phyloP scores from a whole-genome alignment of 1,284 basidiomycete species.

The Agroathelia rolfsii region DNA sequence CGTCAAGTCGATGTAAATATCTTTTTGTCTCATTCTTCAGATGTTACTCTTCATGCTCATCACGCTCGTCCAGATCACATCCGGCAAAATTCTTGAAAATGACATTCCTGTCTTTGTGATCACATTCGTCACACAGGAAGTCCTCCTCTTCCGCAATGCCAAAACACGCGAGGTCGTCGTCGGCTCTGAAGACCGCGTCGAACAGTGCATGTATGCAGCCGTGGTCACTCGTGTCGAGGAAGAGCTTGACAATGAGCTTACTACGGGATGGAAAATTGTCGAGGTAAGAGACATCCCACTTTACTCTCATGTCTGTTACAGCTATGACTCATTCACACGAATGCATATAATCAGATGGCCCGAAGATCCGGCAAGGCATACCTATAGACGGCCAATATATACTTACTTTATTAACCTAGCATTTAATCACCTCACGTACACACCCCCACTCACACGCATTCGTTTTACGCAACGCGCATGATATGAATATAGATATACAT shows the following conservation, averaged over 20 bases:
- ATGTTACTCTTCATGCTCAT: too few relatives aligned
- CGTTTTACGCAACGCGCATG: too few relatives aligned
- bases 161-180: slow-evolving; percentile 81
- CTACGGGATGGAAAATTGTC: slow-evolving; percentile 96
- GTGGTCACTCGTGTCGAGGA: slow-evolving; percentile 84
- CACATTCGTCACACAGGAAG: slow-evolving; percentile 89
- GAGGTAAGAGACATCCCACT: slow-evolving; percentile 78
- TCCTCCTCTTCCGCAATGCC: slow-evolving; percentile 85
- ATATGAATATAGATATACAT: too few relatives aligned
- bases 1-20: slow-evolving; percentile 84
- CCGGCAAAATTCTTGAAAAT: slow-evolving; percentile 85
- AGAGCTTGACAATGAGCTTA: slow-evolving; percentile 85
- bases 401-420: neutral
- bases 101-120: slow-evolving; percentile 89
- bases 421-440: too few relatives aligned
- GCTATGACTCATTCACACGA: neutral
- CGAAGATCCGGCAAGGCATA: slow-evolving; percentile 29
- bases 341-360: slow-evolving; percentile 22
- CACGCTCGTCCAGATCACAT: slow-evolving; percentile 56
- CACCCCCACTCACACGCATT: too few relatives aligned
- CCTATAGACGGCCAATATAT: slow-evolving; percentile 14
- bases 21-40: slow-evolving; percentile 2
- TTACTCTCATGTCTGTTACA: too few relatives aligned
- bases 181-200: slow-evolving; percentile 83
- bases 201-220: slow-evolving; percentile 89